These are phyloP conservation scores for Apiospora rasikravindrae DNA, from an alignment of 2,329 filamentous ascomycete genomes.

Conservation along the genomic window DNA sequence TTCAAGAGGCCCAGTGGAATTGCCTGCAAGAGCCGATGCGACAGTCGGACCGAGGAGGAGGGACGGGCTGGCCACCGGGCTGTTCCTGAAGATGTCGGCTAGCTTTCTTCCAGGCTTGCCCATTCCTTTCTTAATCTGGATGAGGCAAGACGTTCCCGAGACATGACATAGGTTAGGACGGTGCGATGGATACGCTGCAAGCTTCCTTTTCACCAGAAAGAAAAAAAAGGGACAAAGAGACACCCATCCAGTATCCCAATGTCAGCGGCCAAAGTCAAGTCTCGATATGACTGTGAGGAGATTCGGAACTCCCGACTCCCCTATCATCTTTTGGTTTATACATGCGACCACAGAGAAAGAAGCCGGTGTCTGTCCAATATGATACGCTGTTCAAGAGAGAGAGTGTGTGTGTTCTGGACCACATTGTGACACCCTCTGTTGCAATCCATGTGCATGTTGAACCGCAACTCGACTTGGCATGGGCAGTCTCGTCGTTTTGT, in stretches of 20 bases:
- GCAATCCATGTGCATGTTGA: neutral
- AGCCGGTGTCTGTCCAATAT: neutral
- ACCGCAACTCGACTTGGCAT: constrained; percentile 2
- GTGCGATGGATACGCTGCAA: neutral
- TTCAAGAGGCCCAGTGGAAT: neutral
- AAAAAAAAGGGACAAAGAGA: neutral
- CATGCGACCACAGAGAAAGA: neutral
- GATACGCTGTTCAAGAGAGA: neutral
- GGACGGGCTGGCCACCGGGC: neutral
- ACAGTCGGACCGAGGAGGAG: neutral
- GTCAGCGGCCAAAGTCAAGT: neutral
- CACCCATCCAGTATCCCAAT: neutral
- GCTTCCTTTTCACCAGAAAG: neutral
- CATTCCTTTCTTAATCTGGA: neutral
- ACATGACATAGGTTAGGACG: neutral
- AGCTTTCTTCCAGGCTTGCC: neutral
- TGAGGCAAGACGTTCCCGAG: constrained; percentile 16
- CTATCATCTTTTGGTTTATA: neutral
- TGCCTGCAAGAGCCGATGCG: neutral
- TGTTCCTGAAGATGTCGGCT: neutral
- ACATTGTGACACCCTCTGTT: constrained; percentile 1
- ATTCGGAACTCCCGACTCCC: neutral
- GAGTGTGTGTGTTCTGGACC: neutral
- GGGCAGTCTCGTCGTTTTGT: neutral
- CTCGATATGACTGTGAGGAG: neutral